Evolutionary conservation across 805 yeast species (phyloP).

Genomic region (Lipomyces sp.): DNA sequence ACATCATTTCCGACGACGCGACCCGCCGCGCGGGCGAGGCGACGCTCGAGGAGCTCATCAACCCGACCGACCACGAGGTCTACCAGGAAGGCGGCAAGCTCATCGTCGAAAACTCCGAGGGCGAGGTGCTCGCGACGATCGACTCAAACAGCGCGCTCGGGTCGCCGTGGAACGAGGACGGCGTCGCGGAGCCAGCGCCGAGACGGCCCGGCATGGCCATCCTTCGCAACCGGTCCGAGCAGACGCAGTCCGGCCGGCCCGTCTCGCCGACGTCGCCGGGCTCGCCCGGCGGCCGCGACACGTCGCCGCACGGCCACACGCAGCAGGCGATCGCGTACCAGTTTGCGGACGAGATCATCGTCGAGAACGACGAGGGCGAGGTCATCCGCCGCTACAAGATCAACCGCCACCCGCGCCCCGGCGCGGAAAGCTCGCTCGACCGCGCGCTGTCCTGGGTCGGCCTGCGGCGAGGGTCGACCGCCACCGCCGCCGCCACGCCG

Average conservation of each 20-base stretch:
- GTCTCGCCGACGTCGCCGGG: neutral
- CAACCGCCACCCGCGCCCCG: slow-evolving; percentile 48
- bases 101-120: slow-evolving; percentile 77
- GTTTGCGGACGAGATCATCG: slow-evolving; percentile 69
- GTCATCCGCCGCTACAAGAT: slow-evolving; percentile 77
- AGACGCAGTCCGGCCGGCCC: neutral
- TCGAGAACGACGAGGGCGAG: slow-evolving; percentile 92
- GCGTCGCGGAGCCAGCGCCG: neutral
- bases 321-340: slow-evolving; percentile 66
- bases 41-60: slow-evolving; percentile 20
- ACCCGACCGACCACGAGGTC: slow-evolving; percentile 38
- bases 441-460: slow-evolving; percentile 59
- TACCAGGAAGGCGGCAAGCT: slow-evolving; percentile 68
- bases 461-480: slow-evolving; percentile 36
- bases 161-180: slow-evolving; percentile 13
- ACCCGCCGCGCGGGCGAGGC: slow-evolving; percentile 19
- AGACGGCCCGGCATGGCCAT: neutral
- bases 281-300: neutral
- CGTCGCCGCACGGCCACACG: slow-evolving; percentile 11
- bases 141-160: slow-evolving; percentile 27
- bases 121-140: slow-evolving; percentile 61
- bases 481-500: neutral
- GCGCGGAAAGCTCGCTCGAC: slow-evolving; percentile 29
- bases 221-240: neutral
- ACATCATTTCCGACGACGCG: slow-evolving; percentile 5